Base-by-base conservation (phyloP, 2,329 filamentous ascomycete genomes). In the Colletotrichum scovillei region DNA sequence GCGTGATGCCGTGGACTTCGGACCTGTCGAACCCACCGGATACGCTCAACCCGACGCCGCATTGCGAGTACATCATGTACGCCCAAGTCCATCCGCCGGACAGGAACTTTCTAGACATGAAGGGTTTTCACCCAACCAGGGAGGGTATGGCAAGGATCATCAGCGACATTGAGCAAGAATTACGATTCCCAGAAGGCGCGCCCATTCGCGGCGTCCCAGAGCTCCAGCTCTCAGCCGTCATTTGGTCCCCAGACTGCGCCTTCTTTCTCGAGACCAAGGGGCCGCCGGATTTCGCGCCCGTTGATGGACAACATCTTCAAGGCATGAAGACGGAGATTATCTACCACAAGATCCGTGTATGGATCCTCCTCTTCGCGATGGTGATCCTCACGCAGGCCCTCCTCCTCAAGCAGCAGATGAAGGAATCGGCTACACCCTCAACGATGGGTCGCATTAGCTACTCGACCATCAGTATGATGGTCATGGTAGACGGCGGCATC, bases 21-120 rank as follows among this genome's bases (percentile, higher is more conserved):
- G 90, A 90, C 67, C 84, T 91, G 3, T 90, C 93, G 74, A 90
- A 87, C 6, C 83, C 88, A 12, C 87, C 83, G n/a, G 92, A 93
- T 74, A 84, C 88, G 12, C 86, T 85, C 70, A 88, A 88, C 72
- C 89, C 91, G 22, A 83, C 88, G 42, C 94, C 95, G 0, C 93
- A 94, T 77, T 99, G 97, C 86, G 97, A 99, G 82, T 95, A 95
- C 79, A 85, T 99, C 63, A 85, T 97, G 67, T 98, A 95, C 81
- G 86, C 96, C 35, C 97, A 98, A 80, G 88, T 96, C 53, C 88
- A 93, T 74, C 90, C 91, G 1, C 82, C 88, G 4, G 82, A 86
- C 59, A 80, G 81, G 14, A 77, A 81, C 9, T 79, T 81, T 24
- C 75, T 85, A 26, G 78, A 81, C 66, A 78, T 82, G 26, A 74